These are phyloP conservation scores for Barbarea vulgaris DNA, from an alignment of 345 rosid species.

Conservation along the genomic window DNA sequence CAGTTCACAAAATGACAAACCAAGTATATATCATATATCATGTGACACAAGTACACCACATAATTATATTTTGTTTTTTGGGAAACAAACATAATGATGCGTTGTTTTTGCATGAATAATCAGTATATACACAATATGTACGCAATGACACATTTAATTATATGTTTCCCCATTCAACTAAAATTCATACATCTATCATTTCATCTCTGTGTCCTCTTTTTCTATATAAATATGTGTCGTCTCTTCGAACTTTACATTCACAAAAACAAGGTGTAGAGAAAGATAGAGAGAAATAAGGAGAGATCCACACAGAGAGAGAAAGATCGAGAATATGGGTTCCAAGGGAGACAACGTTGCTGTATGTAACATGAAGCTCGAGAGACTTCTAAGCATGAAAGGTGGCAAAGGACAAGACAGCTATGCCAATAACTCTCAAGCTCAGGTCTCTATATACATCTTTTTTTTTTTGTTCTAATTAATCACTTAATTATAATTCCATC, in stretches of 20 bases:
- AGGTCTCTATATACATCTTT: constrained; percentile 57
- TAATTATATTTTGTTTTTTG: constrained; percentile 34
- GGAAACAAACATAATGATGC: constrained; percentile 43
- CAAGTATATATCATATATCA: constrained; percentile 19
- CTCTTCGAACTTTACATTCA: constrained; percentile 27
- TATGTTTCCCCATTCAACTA: constrained; percentile 37
- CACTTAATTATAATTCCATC: neutral
- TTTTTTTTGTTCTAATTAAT: neutral
- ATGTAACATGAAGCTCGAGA: constrained; percentile 74
- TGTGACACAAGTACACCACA: constrained; percentile 42
- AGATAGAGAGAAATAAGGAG: constrained; percentile 5
- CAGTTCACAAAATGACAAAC: constrained; percentile 39
- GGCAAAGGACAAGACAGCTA: constrained; percentile 93
- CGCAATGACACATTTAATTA: constrained; percentile 37
- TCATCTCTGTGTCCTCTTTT: constrained; percentile 22
- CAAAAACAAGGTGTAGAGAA: constrained; percentile 13
- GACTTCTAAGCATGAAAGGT: constrained; percentile 88
- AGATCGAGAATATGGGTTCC: constrained; percentile 64
- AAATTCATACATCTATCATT: constrained; percentile 22
- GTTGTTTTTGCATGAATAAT: constrained; percentile 41
- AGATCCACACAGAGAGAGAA: constrained; percentile 4
- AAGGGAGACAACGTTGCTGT: constrained; percentile 64
- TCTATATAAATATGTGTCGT: constrained; percentile 36
- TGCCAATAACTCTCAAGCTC: constrained; percentile 96
- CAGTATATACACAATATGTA: constrained; percentile 31